Evolutionary conservation across 257 asterid genomes (phyloP).

Genomic region (Plectranthus barbatus): DNA sequence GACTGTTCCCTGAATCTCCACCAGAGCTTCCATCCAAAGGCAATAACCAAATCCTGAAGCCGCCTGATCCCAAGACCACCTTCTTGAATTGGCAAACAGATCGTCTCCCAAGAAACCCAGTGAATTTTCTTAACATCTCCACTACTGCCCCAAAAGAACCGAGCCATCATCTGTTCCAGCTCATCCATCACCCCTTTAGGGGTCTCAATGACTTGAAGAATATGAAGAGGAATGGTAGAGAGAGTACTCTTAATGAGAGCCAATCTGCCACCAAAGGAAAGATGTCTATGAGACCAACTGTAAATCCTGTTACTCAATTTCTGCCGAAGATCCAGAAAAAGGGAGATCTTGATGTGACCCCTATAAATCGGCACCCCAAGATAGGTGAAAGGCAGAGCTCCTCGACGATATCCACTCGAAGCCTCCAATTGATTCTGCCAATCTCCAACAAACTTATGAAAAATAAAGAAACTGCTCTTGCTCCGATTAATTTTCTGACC

Average conservation of each 20-base stretch:
- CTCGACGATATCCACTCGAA: no score
- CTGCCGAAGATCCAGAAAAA: background rate
- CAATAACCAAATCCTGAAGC: background rate
- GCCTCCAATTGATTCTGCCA: no score
- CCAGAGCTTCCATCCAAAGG: background rate
- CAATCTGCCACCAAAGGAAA: background rate
- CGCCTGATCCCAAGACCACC: background rate
- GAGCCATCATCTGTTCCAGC: background rate
- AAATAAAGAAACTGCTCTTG: no score
- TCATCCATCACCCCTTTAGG: no score
- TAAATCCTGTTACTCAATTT: background rate
- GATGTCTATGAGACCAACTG: background rate
- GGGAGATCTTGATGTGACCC: no score
- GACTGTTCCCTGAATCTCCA: background rate
- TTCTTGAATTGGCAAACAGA: no score
- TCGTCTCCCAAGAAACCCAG: background rate
- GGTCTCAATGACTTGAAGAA: background rate
- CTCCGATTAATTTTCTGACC: no score
- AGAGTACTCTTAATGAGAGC: background rate
- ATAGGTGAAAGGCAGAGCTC: no score
- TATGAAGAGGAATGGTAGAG: background rate
- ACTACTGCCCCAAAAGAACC: background rate
- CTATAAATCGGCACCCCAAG: no score
- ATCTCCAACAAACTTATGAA: no score
- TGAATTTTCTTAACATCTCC: background rate